phyloP scores from a whole-genome alignment of 768 basidiomycete genomes.

The Auricularia heimuer region DNA sequence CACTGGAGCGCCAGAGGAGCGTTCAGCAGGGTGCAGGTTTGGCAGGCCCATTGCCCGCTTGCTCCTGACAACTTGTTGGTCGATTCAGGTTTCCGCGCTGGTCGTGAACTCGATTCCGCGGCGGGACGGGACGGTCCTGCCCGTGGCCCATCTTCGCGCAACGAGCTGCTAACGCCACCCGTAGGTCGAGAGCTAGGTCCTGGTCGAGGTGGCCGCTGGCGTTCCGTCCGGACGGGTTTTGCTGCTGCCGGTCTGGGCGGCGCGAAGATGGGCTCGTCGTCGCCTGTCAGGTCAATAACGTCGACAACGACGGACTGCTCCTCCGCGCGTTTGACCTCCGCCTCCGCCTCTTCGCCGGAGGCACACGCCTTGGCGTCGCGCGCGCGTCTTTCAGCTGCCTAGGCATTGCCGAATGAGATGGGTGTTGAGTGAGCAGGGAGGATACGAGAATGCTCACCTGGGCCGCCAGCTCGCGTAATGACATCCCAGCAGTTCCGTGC shows the following conservation, averaged over 20 bases:
- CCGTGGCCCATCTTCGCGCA: constrained; percentile 2
- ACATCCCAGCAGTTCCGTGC: constrained; percentile 32
- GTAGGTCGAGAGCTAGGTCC: constrained; percentile 1
- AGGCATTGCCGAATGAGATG: background rate
- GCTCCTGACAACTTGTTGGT: background rate
- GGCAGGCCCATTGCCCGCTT: constrained; percentile 23
- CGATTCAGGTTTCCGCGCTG: background rate
- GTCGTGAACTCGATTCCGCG: constrained; percentile 2
- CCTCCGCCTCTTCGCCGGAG: constrained; percentile 39
- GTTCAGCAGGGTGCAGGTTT: constrained; percentile 62
- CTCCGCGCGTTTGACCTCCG: constrained; percentile 61
- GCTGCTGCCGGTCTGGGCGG: background rate
- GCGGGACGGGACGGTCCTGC: background rate
- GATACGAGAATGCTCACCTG: constrained; percentile 33
- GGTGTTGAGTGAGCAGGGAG: no score
- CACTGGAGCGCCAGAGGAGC: constrained; percentile 39
- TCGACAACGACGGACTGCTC: constrained; percentile 37
- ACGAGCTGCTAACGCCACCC: constrained; percentile 5
- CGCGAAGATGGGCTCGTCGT: constrained; percentile 27
- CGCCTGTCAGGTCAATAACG: constrained; percentile 36
- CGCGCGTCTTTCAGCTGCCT: constrained; percentile 82
- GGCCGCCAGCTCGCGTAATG: constrained; percentile 64
- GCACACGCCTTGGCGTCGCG: constrained; percentile 70
- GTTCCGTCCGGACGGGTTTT: constrained; percentile 5
- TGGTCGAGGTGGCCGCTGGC: constrained; percentile 4